Evolutionary conservation across 257 asterid genomes (phyloP), one percentile per base, ranked within the genome.

Genomic region (Petunia secreta): DNA sequence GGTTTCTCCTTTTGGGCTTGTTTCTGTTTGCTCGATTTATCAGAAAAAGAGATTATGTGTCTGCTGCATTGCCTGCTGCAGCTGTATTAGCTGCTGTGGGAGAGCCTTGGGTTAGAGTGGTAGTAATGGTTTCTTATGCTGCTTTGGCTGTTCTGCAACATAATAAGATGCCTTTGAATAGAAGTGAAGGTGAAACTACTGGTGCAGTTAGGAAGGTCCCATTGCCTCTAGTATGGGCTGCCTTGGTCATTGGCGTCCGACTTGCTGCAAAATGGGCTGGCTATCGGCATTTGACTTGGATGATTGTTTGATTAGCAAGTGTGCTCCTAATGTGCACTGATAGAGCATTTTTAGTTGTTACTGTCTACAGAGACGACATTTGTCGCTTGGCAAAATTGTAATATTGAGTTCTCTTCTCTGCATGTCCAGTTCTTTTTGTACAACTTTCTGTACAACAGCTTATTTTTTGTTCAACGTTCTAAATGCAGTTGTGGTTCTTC

Each of bases 241-340:
- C 96, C 1, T 15, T 90, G 88, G 97, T 94, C 5, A 88, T 95
- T 34, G 97, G 98, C 6, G 50, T 87, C 6, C 93, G 95, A 6
- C 80, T 91, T 78, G 94, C 93, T 8, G 97, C 97, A 37, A 93
- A 91, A 81, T 95, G 99, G 97, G 95, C 94, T 16, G 98, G 98
- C 9, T 92, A 92, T 82, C 85, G 98, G 74, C 99, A 95, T 89
- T 79, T 95, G 89, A 92, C 99, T n/a, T 95, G 99, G 99, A 95
- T 92, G 99, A 83, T 92, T 8, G 98, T 85, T 75, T 94, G 87
- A 86, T 44, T 60, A 71, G 34, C 44, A 48, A 34, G 16, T 15
- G 14, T 16, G 58, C 9, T 10, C 76, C 10, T 46, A 8, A 7
- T 46, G 25, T 16, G 41, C 2, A 16, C 8, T 83, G 50, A 5